Base-by-base conservation (phyloP, 345 rosid species). In the Pistacia atlantica region DNA sequence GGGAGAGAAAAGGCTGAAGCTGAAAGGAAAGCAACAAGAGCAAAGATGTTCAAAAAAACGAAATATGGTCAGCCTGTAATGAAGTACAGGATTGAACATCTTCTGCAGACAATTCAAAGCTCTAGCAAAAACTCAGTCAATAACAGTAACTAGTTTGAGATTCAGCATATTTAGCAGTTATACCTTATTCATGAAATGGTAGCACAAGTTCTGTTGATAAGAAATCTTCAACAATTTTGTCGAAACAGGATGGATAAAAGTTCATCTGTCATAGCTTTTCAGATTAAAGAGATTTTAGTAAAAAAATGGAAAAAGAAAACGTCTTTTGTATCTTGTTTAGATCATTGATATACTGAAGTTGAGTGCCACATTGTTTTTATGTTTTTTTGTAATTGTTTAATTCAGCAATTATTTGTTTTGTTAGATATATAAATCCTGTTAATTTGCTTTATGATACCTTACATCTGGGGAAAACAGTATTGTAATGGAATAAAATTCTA, bases 61-160 rank as follows among this genome's bases (percentile, higher is more conserved):
- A 74, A 83, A 56, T 82, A 78, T 33, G 99, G 99, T 71, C 99
- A 93, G 69, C 98, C 97, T 48, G 87, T 93, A 2, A 93, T 93
- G 97, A 92, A 96, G 83, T 92, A 93, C 79, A 85, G 94, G 83
- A 92, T 93, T 8, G 93, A 96, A 83, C 89, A 88, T 80, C 93
- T 93, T 81, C 83, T 92, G 83, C 93, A 90, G 82, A 78, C 88
- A 3, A 82, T 96, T 75, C 90, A 90, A 80, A 84, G 85, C 83
- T 83, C 91, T 20, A 75, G 79, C 49, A 57, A 71, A 75, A 77
- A 42, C 25, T 46, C 76, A 12, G n/a, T 42, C 55, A 59, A 42
- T 56, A 49, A 48, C 31, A 77, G 54, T 60, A 8, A 35, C 4
- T 75, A 38, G 69, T 20, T 42, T 18, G 42, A 38, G 63, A 38